These are phyloP conservation scores for Murraya paniculata DNA, from an alignment of 345 rosid genomes.

Conservation along the genomic window DNA sequence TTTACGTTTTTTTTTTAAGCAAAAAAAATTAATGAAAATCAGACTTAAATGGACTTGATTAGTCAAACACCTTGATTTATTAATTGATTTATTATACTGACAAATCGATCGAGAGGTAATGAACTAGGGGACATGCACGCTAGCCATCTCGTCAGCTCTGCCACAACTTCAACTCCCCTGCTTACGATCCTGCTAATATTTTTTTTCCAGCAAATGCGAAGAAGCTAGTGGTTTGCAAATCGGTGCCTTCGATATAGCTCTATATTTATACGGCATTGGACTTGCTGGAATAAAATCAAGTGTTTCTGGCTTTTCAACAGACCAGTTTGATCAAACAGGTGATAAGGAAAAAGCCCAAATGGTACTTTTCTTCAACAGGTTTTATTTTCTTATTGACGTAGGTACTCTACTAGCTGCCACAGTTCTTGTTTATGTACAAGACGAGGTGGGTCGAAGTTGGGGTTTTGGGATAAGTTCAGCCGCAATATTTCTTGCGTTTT, in stretches of 20 bases:
- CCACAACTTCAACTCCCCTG: constrained; percentile 9
- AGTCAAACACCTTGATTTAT: too few species aligned
- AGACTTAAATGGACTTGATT: too few species aligned
- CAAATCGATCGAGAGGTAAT: background rate
- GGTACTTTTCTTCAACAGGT: constrained; percentile 9
- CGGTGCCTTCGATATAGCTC: constrained; percentile 2
- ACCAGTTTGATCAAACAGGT: constrained; percentile 19
- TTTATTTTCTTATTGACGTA: background rate
- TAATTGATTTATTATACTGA: too few species aligned
- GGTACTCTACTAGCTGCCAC: background rate
- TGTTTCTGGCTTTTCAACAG: constrained; percentile 15
- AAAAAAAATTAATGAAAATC: too few species aligned
- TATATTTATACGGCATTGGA: background rate
- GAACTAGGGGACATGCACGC: constrained; percentile 14
- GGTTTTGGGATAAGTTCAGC: constrained; percentile 15
- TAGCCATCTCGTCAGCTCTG: constrained; percentile 9
- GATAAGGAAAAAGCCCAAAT: constrained; percentile 18
- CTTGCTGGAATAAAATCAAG: constrained; percentile 22
- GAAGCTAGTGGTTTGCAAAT: constrained; percentile 21
- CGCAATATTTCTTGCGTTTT: constrained; percentile 5
- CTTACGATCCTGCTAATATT: background rate
- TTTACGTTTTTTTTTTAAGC: too few species aligned
- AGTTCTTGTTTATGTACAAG: constrained; percentile 20
- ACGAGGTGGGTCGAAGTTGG: constrained; percentile 15
- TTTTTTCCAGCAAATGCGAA: background rate